Base-by-base conservation (phyloP, 139 green algal genomes). In the Protoeuglena noctilucae region DNA sequence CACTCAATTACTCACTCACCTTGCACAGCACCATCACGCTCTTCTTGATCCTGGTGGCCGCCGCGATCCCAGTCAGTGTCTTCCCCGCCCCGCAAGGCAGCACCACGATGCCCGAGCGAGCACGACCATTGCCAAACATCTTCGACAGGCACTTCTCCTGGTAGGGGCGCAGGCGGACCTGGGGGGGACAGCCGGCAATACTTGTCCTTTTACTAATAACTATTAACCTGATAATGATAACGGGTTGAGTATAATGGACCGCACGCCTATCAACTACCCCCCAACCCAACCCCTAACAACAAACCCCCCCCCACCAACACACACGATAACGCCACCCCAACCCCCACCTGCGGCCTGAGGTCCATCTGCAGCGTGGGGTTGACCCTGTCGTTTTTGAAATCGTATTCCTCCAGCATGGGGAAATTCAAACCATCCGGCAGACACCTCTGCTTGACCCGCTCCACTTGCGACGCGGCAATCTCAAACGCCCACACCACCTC, bases 391-490 rank as follows among this genome's bases (percentile, higher is more conserved):
- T 87, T 79, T 19, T 73, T 68, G 68, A 95, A 98, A 77, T 98
- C 90, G 58, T 98, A 98, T 76, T 98, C 90, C 60, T 98, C 90
- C 54, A 97, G 68, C 78, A 97, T 91, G 3, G 90, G 90, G 70
- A 87, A 94, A 72, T 96, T 91, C 4, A 98, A 69, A 5, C 69
- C 76, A 3, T 69, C 71, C 7, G 86, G 89, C 43, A 98, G 69
- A 68, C 90, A 96, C 18, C 87, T 71, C 65, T 74, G 58, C 76
- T 97, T 96, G 30, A 98, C 89, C 25, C 80, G 65, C 77, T 97
- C 89, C 41, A 95, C 86, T 79, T 93, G 70, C 17, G 24, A 28
- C 4, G 67, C 59, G 40, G 64, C 48, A 7, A 75, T 61, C 46
- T 75, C 67, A n/a, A 75, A 74, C 0, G 59, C 48, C n/a, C n/a